Percentiles rank a stretch among this genome's conserved stretches.
Evolutionary conservation across 495 filamentous ascomycete species (phyloP).

Genomic region (Xylaria palmicola): DNA sequence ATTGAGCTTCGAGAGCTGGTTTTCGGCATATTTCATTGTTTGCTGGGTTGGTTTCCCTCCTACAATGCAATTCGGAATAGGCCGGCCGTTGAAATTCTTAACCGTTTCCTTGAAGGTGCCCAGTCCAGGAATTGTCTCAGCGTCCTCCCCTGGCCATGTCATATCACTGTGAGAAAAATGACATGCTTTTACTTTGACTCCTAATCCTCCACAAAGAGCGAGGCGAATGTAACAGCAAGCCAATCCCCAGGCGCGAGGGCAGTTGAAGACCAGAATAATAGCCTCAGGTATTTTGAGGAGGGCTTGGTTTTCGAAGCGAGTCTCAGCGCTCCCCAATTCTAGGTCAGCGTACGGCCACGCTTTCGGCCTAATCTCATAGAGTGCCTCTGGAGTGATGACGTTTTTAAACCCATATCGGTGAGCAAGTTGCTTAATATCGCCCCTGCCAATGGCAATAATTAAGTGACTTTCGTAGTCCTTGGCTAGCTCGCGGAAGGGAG

Average conservation of each 20-base stretch:
- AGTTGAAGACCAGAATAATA: conserved; percentile 78
- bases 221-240: conserved; percentile 70
- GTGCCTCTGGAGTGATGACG: conserved; percentile 73
- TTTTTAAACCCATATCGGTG: conserved; percentile 75
- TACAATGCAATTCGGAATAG: too few species aligned
- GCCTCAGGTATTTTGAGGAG: conserved; percentile 57
- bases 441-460: conserved; percentile 71
- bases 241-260: conserved; percentile 78
- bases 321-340: conserved; percentile 61
- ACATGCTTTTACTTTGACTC: too few species aligned
- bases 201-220: conserved; percentile 51
- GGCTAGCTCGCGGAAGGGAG: conserved; percentile 60
- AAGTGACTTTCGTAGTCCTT: conserved; percentile 61
- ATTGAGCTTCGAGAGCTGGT: not conserved
- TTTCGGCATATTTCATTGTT: not conserved
- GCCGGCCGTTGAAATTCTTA: too few species aligned
- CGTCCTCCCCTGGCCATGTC: conserved; percentile 75
- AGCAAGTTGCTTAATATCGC: conserved; percentile 68
- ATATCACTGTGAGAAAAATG: conserved; percentile 71
- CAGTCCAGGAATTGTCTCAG: conserved; percentile 77
- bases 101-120: conserved; percentile 74
- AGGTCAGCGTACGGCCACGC: conserved; percentile 71
- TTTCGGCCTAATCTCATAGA: conserved; percentile 59
- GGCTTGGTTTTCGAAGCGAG: conserved; percentile 55
- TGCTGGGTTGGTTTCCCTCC: not conserved